Conservation (phyloP, 257 asterid species). For the Plantago elongata region DNA sequence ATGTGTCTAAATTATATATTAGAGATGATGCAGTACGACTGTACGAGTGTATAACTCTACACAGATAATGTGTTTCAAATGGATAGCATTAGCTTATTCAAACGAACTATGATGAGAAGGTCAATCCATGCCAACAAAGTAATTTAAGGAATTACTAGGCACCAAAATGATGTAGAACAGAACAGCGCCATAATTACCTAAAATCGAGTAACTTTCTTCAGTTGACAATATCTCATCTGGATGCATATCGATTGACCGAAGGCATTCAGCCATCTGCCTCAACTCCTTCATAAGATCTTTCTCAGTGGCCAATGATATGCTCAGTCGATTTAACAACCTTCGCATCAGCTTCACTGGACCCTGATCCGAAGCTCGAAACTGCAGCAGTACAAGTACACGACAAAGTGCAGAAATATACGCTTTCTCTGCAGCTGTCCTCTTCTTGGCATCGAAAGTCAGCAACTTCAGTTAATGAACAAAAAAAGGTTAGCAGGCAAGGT, state of each 20-base stretch:
- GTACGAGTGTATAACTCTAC: neutral
- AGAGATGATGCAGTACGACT: neutral
- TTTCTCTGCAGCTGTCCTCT: slow-evolving; percentile 71
- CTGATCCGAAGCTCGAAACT: slow-evolving; percentile 67
- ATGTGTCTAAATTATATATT: neutral
- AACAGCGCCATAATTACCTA: slow-evolving; percentile 40
- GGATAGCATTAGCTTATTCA: neutral
- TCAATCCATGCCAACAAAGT: no score
- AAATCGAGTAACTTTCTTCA: slow-evolving; percentile 46
- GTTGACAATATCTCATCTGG: slow-evolving; percentile 54
- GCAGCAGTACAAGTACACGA: slow-evolving; percentile 57
- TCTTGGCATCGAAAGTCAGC: slow-evolving; percentile 55
- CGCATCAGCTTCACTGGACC: slow-evolving; percentile 60
- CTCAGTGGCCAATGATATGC: slow-evolving; percentile 47
- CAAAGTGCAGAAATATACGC: slow-evolving; percentile 68
- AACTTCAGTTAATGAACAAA: slow-evolving; percentile 39
- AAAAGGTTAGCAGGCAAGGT: slow-evolving; percentile 19
- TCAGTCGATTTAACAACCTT: slow-evolving; percentile 46
- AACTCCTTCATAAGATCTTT: slow-evolving; percentile 67
- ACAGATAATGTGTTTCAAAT: neutral
- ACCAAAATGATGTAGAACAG: slow-evolving; percentile 1
- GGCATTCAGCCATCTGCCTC: slow-evolving; percentile 64
- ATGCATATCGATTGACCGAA: slow-evolving; percentile 48
- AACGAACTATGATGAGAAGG: no score
- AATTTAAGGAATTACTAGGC: neutral